phyloP scores from a whole-genome alignment of 768 basidiomycete genomes.

The Pleurotus salmoneostramineus region DNA sequence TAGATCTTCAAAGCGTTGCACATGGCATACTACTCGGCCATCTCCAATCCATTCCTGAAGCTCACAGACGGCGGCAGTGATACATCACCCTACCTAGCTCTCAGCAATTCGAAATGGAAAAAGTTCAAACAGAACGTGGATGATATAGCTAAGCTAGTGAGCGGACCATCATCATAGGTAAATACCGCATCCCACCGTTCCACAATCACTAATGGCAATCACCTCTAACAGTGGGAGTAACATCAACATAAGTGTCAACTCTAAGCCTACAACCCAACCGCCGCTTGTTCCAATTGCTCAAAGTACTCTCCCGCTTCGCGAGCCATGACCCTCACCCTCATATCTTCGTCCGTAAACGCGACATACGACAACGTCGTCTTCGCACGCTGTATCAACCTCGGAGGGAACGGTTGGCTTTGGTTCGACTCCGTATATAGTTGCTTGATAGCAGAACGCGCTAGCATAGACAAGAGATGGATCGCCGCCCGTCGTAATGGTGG shows the following conservation, averaged over 20 bases:
- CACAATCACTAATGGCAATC: neutral
- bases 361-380: conserved; percentile 67
- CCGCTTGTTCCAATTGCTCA: conserved; percentile 43
- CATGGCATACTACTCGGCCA: conserved; percentile 78
- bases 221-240: too few relatives aligned
- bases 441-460: conserved; percentile 59
- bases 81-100: conserved; percentile 49
- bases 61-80: conserved; percentile 55
- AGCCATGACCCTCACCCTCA: conserved; percentile 71
- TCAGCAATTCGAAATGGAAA: conserved; percentile 66
- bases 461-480: conserved; percentile 71
- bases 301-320: conserved; percentile 60
- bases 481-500: conserved; percentile 84
- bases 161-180: conserved; percentile 27
- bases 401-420: conserved; percentile 26
- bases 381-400: conserved; percentile 41
- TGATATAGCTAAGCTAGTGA: conserved; percentile 63
- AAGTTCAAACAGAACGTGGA: conserved; percentile 69
- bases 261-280: conserved; percentile 23
- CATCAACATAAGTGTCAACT: too few relatives aligned
- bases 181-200: neutral
- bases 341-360: conserved; percentile 67
- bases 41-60: conserved; percentile 84
- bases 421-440: conserved; percentile 41
- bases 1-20: conserved; percentile 90